phyloP scores from a whole-genome alignment of 768 basidiomycete species.

The Lanmaoa pseudosensibilis region DNA sequence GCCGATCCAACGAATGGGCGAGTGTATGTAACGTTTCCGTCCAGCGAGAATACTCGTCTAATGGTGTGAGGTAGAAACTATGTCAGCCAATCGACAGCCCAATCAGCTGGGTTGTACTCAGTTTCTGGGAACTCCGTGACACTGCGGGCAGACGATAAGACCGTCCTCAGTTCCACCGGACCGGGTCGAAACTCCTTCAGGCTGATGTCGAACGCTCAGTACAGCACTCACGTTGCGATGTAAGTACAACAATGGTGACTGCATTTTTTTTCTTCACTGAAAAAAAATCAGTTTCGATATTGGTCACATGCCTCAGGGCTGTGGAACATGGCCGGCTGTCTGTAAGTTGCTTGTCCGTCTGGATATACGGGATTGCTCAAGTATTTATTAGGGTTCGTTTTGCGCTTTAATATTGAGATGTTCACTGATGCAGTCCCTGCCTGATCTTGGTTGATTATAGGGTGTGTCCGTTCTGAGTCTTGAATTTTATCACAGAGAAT shows the following conservation, averaged over 20 bases:
- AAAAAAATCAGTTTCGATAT: constrained; percentile 34
- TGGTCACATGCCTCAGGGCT: constrained; percentile 38
- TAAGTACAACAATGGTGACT: constrained; percentile 4
- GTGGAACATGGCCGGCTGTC: constrained; percentile 40
- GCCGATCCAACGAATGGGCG: constrained; percentile 38
- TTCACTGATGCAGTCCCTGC: neutral
- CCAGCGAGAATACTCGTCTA: neutral
- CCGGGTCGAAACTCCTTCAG: constrained; percentile 41
- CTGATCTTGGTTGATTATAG: constrained; percentile 9
- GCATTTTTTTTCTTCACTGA: neutral
- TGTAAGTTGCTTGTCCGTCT: constrained; percentile 25
- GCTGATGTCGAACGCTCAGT: constrained; percentile 31
- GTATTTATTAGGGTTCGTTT: constrained; percentile 26
- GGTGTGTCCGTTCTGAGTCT: constrained; percentile 16
- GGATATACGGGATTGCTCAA: neutral
- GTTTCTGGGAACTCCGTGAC: constrained; percentile 43
- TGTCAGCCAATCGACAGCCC: constrained; percentile 48
- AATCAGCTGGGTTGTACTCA: constrained; percentile 55
- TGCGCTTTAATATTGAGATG: neutral
- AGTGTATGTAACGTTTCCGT: constrained; percentile 20
- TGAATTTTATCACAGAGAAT: neutral
- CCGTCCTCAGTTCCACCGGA: constrained; percentile 29
- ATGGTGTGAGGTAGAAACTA: constrained; percentile 37
- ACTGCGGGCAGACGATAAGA: constrained; percentile 34
- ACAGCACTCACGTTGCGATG: constrained; percentile 36